Evolutionary conservation across 1,284 basidiomycete species (phyloP).

Genomic region (Tausonia pullulans): DNA sequence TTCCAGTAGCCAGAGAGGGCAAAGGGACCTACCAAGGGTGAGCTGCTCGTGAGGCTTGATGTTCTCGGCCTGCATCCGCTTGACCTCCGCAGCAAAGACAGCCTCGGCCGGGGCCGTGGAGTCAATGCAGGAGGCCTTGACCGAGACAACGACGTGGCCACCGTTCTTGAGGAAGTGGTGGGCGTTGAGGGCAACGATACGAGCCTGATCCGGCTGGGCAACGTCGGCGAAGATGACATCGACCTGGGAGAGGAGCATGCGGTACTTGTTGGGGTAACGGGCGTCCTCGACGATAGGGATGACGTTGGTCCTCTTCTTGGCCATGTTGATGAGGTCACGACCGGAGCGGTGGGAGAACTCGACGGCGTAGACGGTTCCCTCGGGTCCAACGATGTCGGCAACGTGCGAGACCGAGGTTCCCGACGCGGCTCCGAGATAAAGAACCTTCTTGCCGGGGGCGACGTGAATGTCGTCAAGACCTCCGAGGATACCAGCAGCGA

Average conservation of each 20-base stretch:
- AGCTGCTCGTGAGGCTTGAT: slow-evolving; percentile 93
- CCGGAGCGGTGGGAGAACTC: slow-evolving; percentile 96
- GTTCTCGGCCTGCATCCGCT: slow-evolving; percentile 64
- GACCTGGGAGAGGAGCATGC: slow-evolving; percentile 85
- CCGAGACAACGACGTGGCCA: slow-evolving; percentile 89
- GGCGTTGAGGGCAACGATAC: slow-evolving; percentile 86
- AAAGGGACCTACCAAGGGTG: slow-evolving; percentile 39
- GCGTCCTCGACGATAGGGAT: slow-evolving; percentile 99
- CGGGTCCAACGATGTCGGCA: slow-evolving; percentile 94
- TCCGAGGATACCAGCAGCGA: slow-evolving; percentile 92
- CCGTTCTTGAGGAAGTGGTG: slow-evolving; percentile 93
- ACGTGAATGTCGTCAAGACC: slow-evolving; percentile 93
- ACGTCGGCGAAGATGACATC: slow-evolving; percentile 98
- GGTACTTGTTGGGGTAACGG: slow-evolving; percentile 85
- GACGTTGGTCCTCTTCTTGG: slow-evolving; percentile 98
- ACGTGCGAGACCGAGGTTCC: slow-evolving; percentile 98
- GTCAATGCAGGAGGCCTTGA: slow-evolving; percentile 99
- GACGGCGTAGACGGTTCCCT: slow-evolving; percentile 94
- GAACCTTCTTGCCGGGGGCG: slow-evolving; percentile 85
- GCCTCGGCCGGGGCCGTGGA: slow-evolving; percentile 81
- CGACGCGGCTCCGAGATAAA: slow-evolving; percentile 89
- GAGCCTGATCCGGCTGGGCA: slow-evolving; percentile 96
- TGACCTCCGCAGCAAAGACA: slow-evolving; percentile 83
- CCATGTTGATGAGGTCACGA: slow-evolving; percentile 98
- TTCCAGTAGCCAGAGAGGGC: not conserved